phyloP scores from a whole-genome alignment of 1,284 basidiomycete genomes.

The Trichosporon faecale region DNA sequence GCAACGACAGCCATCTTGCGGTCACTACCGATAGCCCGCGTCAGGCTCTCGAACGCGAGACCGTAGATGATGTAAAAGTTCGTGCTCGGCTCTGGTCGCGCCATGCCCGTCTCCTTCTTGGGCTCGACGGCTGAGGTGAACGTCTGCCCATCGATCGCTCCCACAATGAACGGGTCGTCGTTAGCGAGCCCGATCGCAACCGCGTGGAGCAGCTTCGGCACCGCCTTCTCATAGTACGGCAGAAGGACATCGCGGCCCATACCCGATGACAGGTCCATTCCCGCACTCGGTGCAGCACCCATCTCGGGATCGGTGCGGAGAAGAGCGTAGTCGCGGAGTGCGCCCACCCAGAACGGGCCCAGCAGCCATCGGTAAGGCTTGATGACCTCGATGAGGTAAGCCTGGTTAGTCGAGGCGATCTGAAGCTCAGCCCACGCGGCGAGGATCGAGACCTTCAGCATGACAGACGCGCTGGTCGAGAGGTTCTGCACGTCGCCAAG shows the following conservation, averaged over 20 bases:
- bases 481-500: slow-evolving; percentile 84
- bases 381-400: slow-evolving; percentile 77
- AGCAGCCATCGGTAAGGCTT: slow-evolving; percentile 74
- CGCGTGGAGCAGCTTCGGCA: slow-evolving; percentile 81
- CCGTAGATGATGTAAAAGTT: slow-evolving; percentile 91
- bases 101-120: slow-evolving; percentile 30
- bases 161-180: slow-evolving; percentile 65
- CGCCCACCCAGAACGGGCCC: slow-evolving; percentile 81
- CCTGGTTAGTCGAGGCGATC: slow-evolving; percentile 69
- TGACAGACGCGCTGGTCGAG: slow-evolving; percentile 89
- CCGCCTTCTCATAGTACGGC: slow-evolving; percentile 86
- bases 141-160: slow-evolving; percentile 76
- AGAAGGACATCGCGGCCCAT: slow-evolving; percentile 85
- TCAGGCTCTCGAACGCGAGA: slow-evolving; percentile 84
- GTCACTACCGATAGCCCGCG: slow-evolving; percentile 62
- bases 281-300: slow-evolving; percentile 62
- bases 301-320: slow-evolving; percentile 85
- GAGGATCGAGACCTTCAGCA: slow-evolving; percentile 88
- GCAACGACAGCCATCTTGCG: slow-evolving; percentile 58
- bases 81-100: slow-evolving; percentile 66
- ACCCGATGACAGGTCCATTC: slow-evolving; percentile 75
- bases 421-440: slow-evolving; percentile 95
- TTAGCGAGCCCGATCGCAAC: slow-evolving; percentile 74
- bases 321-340: slow-evolving; percentile 85
- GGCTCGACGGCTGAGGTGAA: slow-evolving; percentile 30